Conservation (phyloP, 352 stramenopile species). For the Pythium dissotocum region DNA sequence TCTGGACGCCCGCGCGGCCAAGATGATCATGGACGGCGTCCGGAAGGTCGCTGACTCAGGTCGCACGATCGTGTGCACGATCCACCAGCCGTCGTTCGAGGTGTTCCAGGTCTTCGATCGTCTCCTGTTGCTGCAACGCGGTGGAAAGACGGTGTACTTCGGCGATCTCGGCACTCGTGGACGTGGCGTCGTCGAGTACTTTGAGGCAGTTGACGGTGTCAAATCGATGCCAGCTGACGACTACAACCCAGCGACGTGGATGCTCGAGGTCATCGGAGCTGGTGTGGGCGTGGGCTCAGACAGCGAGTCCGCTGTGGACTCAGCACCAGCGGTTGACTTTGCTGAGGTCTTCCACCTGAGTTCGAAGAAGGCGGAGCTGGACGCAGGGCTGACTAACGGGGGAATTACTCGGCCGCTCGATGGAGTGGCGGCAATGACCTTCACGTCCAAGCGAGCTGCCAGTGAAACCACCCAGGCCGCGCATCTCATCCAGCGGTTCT, state of each 20-base stretch:
- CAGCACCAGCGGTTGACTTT: not conserved
- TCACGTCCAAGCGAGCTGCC: constrained; percentile 19
- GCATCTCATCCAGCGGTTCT: constrained; percentile 22
- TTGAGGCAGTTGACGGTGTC: constrained; percentile 47
- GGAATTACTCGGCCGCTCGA: not conserved
- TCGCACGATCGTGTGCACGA: constrained; percentile 32
- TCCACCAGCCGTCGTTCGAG: constrained; percentile 31
- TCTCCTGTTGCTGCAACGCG: constrained; percentile 27
- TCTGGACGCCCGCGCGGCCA: constrained; percentile 57
- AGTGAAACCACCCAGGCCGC: constrained; percentile 17
- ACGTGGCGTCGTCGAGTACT: constrained; percentile 42
- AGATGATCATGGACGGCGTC: constrained; percentile 78
- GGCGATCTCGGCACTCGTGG: constrained; percentile 20
- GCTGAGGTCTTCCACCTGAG: constrained; percentile 3
- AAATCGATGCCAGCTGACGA: constrained; percentile 28
- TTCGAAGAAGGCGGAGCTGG: constrained; percentile 2
- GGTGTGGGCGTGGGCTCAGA: constrained; percentile 24
- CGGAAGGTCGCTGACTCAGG: constrained; percentile 67
- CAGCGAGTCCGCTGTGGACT: not conserved
- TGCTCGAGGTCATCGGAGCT: constrained; percentile 48
- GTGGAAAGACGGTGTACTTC: constrained; percentile 29
- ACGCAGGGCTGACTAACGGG: not conserved
- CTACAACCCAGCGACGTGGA: constrained; percentile 59
- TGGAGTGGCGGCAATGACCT: constrained; percentile 15
- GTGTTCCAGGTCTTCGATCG: constrained; percentile 34